These are phyloP conservation scores for Trametes versicolor DNA, from an alignment of 1,284 basidiomycete species.

Conservation along the genomic window DNA sequence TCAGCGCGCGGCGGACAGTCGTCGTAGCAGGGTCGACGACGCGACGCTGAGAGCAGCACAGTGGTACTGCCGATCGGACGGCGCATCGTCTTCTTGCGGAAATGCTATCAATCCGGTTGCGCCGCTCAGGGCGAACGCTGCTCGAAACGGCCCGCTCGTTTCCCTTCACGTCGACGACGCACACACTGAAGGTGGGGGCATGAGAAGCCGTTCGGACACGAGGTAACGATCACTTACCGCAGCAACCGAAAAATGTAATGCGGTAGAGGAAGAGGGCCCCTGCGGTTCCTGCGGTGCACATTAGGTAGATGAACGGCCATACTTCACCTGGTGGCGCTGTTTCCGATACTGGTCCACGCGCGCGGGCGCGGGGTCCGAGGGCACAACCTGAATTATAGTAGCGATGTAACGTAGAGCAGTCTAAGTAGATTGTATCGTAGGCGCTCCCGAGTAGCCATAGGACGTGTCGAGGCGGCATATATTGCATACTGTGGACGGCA, in stretches of 20 bases:
- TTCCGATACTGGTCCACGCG: too few species aligned
- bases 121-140: too few species aligned
- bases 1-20: constrained; percentile 1
- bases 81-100: not conserved
- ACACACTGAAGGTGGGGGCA: not conserved
- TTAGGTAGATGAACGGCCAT: too few species aligned
- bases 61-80: not conserved
- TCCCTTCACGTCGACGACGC: not conserved
- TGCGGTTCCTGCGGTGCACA: too few species aligned
- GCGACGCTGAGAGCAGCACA: not conserved
- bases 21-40: not conserved
- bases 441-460: not conserved
- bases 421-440: not conserved
- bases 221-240: constrained; percentile 17
- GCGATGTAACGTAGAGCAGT: not conserved
- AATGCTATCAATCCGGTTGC: not conserved
- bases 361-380: too few species aligned
- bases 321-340: too few species aligned
- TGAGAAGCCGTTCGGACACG: constrained; percentile 7
- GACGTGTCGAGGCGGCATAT: not conserved
- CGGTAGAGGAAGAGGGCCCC: not conserved
- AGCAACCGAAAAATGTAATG: not conserved
- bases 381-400: not conserved
- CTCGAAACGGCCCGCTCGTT: not conserved
- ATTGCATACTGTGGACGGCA: not conserved